Conservation (phyloP, 2,329 filamentous ascomycete species). For the Botryotinia globosa region DNA sequence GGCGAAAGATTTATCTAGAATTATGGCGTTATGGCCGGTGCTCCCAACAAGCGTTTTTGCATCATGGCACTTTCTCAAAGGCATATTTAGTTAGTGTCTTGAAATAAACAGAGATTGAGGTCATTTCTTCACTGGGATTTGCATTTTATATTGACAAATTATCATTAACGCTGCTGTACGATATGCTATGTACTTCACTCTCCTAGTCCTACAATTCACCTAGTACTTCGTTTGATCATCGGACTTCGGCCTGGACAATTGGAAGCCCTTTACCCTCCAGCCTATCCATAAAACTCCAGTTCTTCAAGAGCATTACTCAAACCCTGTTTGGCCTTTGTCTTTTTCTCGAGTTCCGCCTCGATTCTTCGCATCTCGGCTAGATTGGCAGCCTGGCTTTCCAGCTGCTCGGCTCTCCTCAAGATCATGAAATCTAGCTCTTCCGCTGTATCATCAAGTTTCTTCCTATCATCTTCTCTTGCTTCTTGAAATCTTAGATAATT, state of each 20-base stretch:
- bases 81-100: not conserved
- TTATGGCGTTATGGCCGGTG: constrained; percentile 2
- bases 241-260: not conserved
- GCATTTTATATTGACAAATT: not conserved
- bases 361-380: not conserved
- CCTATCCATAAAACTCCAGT: not conserved
- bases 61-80: not conserved
- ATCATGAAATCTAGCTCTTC: not conserved
- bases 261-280: not conserved
- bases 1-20: not conserved
- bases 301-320: not conserved
- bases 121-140: not conserved
- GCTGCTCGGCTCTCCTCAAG: not conserved
- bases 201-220: not conserved
- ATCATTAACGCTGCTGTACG: not conserved
- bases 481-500: not conserved
- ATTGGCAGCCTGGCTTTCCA: not conserved
- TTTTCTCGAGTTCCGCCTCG: not conserved
- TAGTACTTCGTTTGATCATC: not conserved
- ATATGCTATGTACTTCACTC: not conserved
- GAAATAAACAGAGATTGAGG: not conserved
- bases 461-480: not conserved
- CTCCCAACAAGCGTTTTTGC: constrained; percentile 11
- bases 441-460: not conserved
- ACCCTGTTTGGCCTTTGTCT: not conserved